Conservation (phyloP, 192 early-diverging fungal species). For the Entomortierella parvispora region DNA sequence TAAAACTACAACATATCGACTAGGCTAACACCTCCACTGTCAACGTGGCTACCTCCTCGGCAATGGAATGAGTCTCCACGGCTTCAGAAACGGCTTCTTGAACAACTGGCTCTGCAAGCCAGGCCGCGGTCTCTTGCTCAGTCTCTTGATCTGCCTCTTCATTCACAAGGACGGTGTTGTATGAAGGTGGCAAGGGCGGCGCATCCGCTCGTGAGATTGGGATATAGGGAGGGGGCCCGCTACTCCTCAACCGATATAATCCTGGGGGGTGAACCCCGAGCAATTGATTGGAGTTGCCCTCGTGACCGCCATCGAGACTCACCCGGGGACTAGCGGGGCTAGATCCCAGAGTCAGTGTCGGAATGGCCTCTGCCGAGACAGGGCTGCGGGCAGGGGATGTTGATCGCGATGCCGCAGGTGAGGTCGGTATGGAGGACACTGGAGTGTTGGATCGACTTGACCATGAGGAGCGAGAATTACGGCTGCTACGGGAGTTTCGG, state of each 20-base stretch:
- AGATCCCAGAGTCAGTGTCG: too few species aligned
- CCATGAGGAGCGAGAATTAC: neutral
- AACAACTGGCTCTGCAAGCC: too few species aligned
- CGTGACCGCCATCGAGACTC: neutral
- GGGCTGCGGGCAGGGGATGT: neutral
- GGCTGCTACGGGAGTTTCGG: conserved; percentile 7
- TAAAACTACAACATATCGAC: too few species aligned
- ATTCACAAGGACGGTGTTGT: conserved; percentile 5
- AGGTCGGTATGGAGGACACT: neutral
- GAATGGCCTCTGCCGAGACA: too few species aligned
- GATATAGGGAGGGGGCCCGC: conserved; percentile 17
- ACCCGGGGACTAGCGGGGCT: too few species aligned
- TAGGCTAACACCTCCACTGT: too few species aligned
- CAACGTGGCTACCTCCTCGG: too few species aligned
- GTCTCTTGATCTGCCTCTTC: neutral
- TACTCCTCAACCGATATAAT: conserved; percentile 9
- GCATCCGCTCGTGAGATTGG: neutral
- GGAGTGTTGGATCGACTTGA: neutral
- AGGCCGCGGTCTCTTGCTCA: too few species aligned
- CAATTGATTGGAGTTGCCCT: neutral
- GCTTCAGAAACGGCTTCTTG: too few species aligned
- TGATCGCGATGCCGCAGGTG: conserved; percentile 11
- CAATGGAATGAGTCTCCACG: too few species aligned
- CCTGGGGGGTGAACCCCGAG: neutral
- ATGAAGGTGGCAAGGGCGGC: conserved; percentile 13